Evolutionary conservation across 306 rosid species (phyloP).

Genomic region (Macrotyloma uniflorum): DNA sequence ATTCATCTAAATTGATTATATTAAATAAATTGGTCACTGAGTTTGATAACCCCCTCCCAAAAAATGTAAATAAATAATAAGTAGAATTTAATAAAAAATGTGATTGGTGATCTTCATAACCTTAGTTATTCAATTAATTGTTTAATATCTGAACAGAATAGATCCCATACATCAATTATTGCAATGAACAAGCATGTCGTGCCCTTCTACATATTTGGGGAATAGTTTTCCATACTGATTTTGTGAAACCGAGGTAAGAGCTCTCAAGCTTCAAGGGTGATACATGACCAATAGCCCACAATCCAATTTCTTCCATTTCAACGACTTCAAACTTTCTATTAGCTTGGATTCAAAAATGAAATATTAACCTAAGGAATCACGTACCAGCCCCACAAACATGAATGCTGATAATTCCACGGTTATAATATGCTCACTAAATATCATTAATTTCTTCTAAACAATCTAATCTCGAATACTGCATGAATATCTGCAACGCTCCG

Average conservation of each 20-base stretch:
- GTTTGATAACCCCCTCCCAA: background rate
- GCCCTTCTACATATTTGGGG: background rate
- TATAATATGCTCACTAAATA: background rate
- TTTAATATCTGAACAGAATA: background rate
- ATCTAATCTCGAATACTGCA: background rate
- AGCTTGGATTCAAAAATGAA: background rate
- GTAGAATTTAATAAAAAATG: background rate
- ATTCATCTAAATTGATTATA: background rate
- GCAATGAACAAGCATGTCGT: background rate
- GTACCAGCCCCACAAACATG: background rate
- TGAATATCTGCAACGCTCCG: background rate
- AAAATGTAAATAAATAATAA: background rate
- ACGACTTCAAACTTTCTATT: background rate
- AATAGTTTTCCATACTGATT: background rate
- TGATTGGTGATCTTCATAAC: background rate
- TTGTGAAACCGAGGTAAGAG: background rate
- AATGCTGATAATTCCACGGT: background rate
- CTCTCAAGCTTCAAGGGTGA: background rate
- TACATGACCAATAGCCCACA: background rate
- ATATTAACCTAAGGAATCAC: background rate
- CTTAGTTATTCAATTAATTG: constrained; percentile 1
- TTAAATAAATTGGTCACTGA: background rate
- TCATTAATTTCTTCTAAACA: constrained; percentile 1
- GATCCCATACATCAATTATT: constrained; percentile 1
- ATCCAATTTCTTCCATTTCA: constrained; percentile 1